These are phyloP conservation scores for Aquilaria yunnanensis DNA, from an alignment of 345 rosid genomes.

Conservation along the genomic window DNA sequence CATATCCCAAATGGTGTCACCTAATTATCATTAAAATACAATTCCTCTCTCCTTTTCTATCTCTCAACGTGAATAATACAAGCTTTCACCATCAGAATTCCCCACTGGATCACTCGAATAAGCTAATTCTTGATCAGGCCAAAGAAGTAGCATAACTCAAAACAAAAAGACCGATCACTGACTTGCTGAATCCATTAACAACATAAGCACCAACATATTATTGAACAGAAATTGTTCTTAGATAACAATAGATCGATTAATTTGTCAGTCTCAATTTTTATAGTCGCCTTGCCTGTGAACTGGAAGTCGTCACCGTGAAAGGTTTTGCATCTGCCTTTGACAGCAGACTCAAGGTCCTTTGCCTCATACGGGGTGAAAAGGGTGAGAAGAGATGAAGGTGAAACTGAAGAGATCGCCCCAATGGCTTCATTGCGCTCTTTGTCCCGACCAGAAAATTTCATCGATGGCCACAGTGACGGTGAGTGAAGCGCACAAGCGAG, in stretches of 20 bases:
- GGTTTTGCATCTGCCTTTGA: constrained; percentile 82
- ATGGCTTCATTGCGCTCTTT: too few species aligned
- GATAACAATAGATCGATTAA: neutral
- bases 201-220: too few species aligned
- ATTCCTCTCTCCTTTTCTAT: constrained; percentile 19
- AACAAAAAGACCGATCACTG: too few species aligned
- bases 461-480: too few species aligned
- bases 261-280: constrained; percentile 42
- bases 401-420: too few species aligned
- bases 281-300: constrained; percentile 88
- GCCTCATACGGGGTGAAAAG: constrained; percentile 43
- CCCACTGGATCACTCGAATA: constrained; percentile 26
- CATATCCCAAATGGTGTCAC: constrained; percentile 24
- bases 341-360: constrained; percentile 57
- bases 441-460: too few species aligned
- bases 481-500: too few species aligned
- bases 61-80: constrained; percentile 26
- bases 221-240: too few species aligned
- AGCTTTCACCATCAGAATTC: constrained; percentile 25
- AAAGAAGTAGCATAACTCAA: too few species aligned
- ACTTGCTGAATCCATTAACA: too few species aligned
- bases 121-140: too few species aligned
- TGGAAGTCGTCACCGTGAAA: constrained; percentile 47
- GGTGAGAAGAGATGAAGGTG: constrained; percentile 14
- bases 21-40: constrained; percentile 22